Evolutionary conservation across 768 basidiomycete genomes (phyloP), one percentile per base, ranked within the genome.

Genomic region (Amylocystis lapponica): DNA sequence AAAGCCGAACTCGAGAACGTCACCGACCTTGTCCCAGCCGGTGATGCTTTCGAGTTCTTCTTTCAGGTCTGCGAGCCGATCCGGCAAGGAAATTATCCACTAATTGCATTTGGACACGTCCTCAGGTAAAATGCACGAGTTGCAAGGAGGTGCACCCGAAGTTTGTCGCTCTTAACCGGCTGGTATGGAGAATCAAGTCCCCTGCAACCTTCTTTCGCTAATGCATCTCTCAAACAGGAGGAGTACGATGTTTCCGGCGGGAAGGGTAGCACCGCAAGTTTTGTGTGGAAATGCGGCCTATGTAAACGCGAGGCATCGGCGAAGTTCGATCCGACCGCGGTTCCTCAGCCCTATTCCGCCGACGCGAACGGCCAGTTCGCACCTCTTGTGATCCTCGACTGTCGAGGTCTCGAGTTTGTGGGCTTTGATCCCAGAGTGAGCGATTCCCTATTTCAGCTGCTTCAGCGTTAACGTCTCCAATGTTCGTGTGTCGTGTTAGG

Each of bases 271-370:
- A 82, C 68, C 5, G 89, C 89, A 5, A 68, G 90, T 59, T 82
- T 91, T 53, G 85, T 91, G 27, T 92, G 89, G 89, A 72, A 69
- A 50, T 91, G 87, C 53, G 75, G 79, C 19, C 56, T 72, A 37
- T 89, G 86, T 71, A 89, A 82, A 67, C 79, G 82, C 27, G 87
- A 90, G 63, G 80, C 78, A 54, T 86, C 81, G 7, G 89, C 87
- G 29, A 88, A 83, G 55, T 91, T 91, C 51, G 82, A 87, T 27
- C 52, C 68, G 2, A 55, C 72, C 4, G 65, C 68, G 4, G 60
- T 71, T 6, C 59, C 76, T 21, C 64, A 63, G 37, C 66, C 84
- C 1, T 90, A 91, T 61, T 67, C 63, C 1, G 67, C 71, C 19
- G 81, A 84, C 47, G 76, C 79, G 43, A 70, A 69, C 19, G 79